Percentiles rank a stretch among this genome's conserved stretches.
Conservation (phyloP, 495 filamentous ascomycete genomes). For the Aspergillus cavernicola region DNA sequence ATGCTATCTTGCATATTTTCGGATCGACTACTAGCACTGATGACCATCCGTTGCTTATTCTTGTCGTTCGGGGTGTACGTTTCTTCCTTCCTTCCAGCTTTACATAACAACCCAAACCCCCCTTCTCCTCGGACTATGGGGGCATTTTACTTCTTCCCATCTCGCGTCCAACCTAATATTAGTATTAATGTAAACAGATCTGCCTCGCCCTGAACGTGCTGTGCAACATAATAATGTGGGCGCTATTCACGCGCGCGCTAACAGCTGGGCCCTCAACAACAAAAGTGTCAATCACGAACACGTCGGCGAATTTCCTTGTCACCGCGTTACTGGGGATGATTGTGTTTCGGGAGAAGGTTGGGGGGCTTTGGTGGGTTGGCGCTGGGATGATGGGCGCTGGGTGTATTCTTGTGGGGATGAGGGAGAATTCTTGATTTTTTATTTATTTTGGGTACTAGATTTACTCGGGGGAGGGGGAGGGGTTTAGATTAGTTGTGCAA, state of each 20-base stretch:
- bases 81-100: constrained; percentile 2
- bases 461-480: no score
- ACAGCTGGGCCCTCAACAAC: constrained; percentile 79
- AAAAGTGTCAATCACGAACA: constrained; percentile 90
- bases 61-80: constrained; percentile 66
- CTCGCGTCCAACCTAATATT: no score
- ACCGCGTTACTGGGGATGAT: constrained; percentile 79
- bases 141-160: no score
- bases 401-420: constrained; percentile 84
- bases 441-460: neutral
- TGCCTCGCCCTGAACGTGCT: constrained; percentile 86
- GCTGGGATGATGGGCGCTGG: constrained; percentile 81
- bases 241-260: constrained; percentile 76
- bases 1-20: constrained; percentile 58
- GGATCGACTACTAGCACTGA: constrained; percentile 25
- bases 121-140: no score
- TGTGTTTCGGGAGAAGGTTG: constrained; percentile 68
- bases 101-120: neutral
- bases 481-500: neutral
- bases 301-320: constrained; percentile 84
- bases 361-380: constrained; percentile 84
- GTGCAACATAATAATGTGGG: constrained; percentile 96
- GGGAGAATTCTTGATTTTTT: constrained; percentile 41
- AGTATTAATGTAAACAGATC: constrained; percentile 40
- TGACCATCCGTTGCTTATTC: constrained; percentile 56